These are phyloP conservation scores for Osmanthus fragrans DNA, from an alignment of 257 asterid genomes.

Conservation along the genomic window DNA sequence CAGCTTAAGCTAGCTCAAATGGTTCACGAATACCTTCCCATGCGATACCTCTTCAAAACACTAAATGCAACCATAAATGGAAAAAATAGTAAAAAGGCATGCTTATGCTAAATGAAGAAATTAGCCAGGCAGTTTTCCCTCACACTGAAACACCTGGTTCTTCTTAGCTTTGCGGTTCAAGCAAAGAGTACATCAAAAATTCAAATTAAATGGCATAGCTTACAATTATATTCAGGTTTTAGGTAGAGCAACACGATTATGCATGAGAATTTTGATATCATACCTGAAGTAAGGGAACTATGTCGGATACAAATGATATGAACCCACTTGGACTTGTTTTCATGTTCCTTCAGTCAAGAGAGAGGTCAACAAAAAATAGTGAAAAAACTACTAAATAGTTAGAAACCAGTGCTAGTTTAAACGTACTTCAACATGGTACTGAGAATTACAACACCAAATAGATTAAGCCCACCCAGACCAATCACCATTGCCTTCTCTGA, in stretches of 20 bases:
- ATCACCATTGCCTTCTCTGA: constrained; percentile 91
- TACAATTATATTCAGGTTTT: background rate
- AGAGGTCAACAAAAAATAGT: constrained; percentile 33
- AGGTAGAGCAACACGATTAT: constrained; percentile 12
- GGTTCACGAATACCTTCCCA: background rate
- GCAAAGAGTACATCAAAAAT: background rate
- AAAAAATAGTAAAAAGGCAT: constrained; percentile 10
- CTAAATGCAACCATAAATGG: background rate
- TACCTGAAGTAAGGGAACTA: constrained; percentile 96
- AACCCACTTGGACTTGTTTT: constrained; percentile 59
- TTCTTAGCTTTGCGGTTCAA: background rate
- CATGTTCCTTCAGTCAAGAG: constrained; percentile 62
- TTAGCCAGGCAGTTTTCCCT: background rate
- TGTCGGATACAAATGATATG: constrained; percentile 72
- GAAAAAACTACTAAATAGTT: constrained; percentile 6
- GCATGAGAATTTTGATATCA: constrained; percentile 8
- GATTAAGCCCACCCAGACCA: constrained; percentile 93
- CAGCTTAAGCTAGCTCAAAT: too few relatives aligned
- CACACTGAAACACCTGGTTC: background rate
- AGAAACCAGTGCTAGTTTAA: constrained; percentile 31
- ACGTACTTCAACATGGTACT: constrained; percentile 89
- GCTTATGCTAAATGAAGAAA: constrained; percentile 16
- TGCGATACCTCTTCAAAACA: background rate
- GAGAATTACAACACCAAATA: constrained; percentile 82
- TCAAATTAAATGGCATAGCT: background rate